These are phyloP conservation scores for Xylaria hypoxylon DNA, from an alignment of 2,329 filamentous ascomycete species.

Conservation along the genomic window DNA sequence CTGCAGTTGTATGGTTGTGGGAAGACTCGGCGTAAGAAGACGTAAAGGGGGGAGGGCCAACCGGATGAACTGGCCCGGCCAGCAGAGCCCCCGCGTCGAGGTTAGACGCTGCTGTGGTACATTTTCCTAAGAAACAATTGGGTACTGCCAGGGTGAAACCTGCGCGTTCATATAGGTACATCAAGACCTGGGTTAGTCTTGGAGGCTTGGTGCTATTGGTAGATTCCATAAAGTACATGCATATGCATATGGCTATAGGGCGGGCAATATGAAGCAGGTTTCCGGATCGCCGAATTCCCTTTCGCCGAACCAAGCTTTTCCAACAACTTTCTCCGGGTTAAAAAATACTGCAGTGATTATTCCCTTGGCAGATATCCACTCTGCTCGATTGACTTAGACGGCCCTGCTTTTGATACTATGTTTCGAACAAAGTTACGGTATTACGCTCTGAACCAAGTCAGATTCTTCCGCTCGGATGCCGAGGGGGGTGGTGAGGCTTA, in stretches of 20 bases:
- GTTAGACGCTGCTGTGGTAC: constrained; percentile 4
- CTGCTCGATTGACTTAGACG: neutral
- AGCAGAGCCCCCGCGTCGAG: constrained; percentile 3
- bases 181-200: neutral
- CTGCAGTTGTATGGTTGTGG: neutral
- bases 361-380: neutral
- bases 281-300: neutral
- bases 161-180: neutral
- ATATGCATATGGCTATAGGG: constrained; percentile 2
- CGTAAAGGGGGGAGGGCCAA: neutral
- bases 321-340: too few relatives aligned
- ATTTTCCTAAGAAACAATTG: constrained; percentile 2
- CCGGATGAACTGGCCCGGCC: neutral
- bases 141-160: neutral
- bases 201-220: neutral
- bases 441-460: neutral
- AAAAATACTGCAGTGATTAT: neutral
- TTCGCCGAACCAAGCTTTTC: neutral
- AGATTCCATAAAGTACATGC: constrained; percentile 11
- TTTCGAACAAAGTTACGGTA: neutral
- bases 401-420: neutral
- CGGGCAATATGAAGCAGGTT: constrained; percentile 1
- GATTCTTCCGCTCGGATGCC: neutral
- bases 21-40: constrained; percentile 7
- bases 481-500: neutral